Conservation (phyloP, 169 alveolate species). For the Cryptosporidium andersoni region DNA sequence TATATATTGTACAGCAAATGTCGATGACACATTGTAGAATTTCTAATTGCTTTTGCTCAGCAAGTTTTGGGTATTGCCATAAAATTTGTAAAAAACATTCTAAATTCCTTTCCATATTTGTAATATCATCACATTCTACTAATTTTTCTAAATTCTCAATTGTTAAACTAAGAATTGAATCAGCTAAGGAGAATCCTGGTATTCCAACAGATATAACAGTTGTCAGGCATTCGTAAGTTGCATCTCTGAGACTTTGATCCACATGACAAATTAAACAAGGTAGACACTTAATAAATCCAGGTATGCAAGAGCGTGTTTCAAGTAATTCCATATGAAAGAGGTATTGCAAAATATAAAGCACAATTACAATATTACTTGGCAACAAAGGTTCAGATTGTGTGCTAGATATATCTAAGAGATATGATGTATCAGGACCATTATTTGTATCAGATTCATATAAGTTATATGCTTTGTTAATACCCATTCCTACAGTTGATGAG, state of each 20-base stretch:
- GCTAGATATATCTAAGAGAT: slow-evolving; percentile 24
- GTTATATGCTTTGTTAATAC: background rate
- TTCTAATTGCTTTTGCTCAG: slow-evolving; percentile 2
- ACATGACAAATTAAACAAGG: slow-evolving; percentile 50
- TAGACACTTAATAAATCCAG: slow-evolving; percentile 22
- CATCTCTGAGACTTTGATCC: slow-evolving; percentile 51
- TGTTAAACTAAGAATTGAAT: background rate
- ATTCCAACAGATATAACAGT: slow-evolving; percentile 22
- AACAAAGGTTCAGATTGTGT: slow-evolving; percentile 18
- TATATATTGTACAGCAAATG: slow-evolving; percentile 4
- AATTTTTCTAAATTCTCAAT: slow-evolving; percentile 9
- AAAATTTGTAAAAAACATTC: slow-evolving; percentile 14
- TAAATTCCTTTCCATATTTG: slow-evolving; percentile 30
- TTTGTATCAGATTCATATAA: background rate
- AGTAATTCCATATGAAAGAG: slow-evolving; percentile 33
- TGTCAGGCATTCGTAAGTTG: slow-evolving; percentile 40
- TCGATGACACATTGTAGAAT: slow-evolving; percentile 30
- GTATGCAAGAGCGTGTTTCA: slow-evolving; percentile 35
- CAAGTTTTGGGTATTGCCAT: slow-evolving; percentile 29
- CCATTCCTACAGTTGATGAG: background rate
- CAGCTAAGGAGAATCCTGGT: slow-evolving; percentile 45
- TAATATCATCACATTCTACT: slow-evolving; percentile 34
- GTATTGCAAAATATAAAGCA: slow-evolving; percentile 14
- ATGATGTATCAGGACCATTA: background rate
- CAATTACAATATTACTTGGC: slow-evolving; percentile 33